Base-by-base conservation (phyloP, 2,329 filamentous ascomycete species). In the Aaosphaeria arxii region DNA sequence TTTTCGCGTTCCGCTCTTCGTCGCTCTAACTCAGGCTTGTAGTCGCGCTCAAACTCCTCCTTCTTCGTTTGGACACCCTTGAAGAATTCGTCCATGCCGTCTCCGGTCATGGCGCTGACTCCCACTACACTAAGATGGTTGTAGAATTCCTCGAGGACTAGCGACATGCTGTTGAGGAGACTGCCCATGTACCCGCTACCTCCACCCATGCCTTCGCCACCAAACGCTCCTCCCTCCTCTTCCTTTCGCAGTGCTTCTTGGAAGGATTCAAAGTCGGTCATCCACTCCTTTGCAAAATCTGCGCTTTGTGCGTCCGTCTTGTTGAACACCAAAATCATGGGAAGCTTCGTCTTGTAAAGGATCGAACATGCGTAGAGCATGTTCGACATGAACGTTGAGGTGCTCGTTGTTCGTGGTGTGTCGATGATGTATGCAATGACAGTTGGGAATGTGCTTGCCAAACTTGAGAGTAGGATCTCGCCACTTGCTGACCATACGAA, bases 351-450 rank as follows among this genome's bases (percentile, higher is more conserved):
- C 77, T 97, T 97, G 82, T 99, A 99, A 11, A 99, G 82, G 55
- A 99, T 99, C 51, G 89, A 95, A 78, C 94, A 97, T 24, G 94
- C 94, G 71, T 99, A 99, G 40, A 99, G 85, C 94, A 99, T 99
- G 74, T 99, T 99, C 69, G 89, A 95, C 94, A 99, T 99, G 73
- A 99, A 99, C 0, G 94, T 99, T 54, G 88, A 91, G 0, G 94
- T 97, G 36, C 90, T 95, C 33, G 88, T 85, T 11, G 91, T 95
- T 46, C 94, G 85, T 4, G 95, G 94, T 1, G 94, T 99, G 72
- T 99, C 94, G 71, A 99, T 96, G 50, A 99, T 83, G 73, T 97
- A 99, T 48, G 94, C 94, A 60, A 99, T 90, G 38, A 99, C 90
- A 0, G 95, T 99, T 1, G 95, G 94, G 67, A 99, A 97, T 1